Evolutionary conservation across 495 filamentous ascomycete genomes (phyloP).

Genomic region (Xylaria nigripes): DNA sequence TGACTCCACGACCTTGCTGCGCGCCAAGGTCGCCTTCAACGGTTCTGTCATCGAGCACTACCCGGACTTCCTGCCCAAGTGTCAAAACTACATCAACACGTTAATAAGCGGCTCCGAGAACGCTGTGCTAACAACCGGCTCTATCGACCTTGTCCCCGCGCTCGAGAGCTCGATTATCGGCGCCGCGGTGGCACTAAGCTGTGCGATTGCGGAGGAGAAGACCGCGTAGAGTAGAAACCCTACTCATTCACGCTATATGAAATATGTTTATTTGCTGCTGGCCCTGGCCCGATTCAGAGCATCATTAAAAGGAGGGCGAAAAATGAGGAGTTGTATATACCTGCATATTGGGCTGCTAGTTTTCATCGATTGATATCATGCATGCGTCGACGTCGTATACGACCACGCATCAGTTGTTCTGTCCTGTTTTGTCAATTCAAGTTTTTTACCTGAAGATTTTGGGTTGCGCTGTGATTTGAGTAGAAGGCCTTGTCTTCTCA

Average conservation of each 20-base stretch:
- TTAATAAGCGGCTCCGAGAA: constrained; percentile 28
- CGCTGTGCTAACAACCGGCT: constrained; percentile 21
- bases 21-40: constrained; percentile 51
- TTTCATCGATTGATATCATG: no score
- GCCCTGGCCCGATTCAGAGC: no score
- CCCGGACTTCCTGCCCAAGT: constrained; percentile 42
- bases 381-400: no score
- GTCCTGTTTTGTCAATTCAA: no score
- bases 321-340: no score
- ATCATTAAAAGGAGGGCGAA: no score
- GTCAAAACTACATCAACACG: constrained; percentile 45
- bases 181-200: constrained; percentile 52
- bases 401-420: no score
- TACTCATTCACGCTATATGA: background rate
- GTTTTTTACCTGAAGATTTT: no score
- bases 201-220: constrained; percentile 21
- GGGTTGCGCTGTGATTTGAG: no score
- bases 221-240: constrained; percentile 2
- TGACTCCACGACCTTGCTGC: constrained; percentile 17
- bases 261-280: no score
- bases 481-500: no score
- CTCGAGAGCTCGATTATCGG: constrained; percentile 55
- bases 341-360: no score
- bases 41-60: constrained; percentile 60
- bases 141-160: constrained; percentile 46